Conservation (phyloP, 192 early-diverging fungal species). For the Oehlia diaphana region DNA sequence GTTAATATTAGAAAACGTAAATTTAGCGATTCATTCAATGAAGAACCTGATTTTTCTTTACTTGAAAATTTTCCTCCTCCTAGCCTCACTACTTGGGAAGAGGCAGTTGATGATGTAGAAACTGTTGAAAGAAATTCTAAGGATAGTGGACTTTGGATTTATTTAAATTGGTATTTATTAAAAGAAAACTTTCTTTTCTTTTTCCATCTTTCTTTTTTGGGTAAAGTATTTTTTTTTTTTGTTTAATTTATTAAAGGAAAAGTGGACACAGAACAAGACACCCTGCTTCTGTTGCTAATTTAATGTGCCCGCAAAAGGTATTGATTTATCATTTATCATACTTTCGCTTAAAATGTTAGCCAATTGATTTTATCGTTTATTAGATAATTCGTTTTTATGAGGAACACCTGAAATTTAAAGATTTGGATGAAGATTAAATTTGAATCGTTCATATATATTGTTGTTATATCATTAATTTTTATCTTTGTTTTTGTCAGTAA, state of each 20-base stretch:
- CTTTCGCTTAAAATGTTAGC: not conserved
- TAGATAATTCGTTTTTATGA: not conserved
- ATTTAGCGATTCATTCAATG: not conserved
- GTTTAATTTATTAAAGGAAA: not conserved
- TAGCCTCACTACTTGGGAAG: conserved; percentile 13
- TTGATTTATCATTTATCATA: not conserved
- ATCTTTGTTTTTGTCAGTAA: too few species aligned
- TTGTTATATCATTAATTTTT: too few species aligned
- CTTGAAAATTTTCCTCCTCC: not conserved
- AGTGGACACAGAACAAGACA: conserved; percentile 23
- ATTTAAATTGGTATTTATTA: conserved; percentile 19
- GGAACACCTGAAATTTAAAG: not conserved
- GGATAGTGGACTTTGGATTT: not conserved
- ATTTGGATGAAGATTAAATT: not conserved
- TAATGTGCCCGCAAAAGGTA: conserved; percentile 25
- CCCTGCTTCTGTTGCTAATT: not conserved
- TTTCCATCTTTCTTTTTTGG: too few species aligned
- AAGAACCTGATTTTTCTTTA: conserved; percentile 1
- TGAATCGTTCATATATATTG: too few species aligned
- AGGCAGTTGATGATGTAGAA: conserved; percentile 16
- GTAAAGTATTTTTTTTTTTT: not conserved
- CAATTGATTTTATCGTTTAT: not conserved
- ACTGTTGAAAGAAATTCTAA: conserved; percentile 9
- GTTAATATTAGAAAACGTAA: not conserved
- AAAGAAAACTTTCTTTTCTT: too few species aligned